A percentile compares a stretch with the other conserved stretches of the same genome.
Evolutionary conservation across 2,329 filamentous ascomycete species (phyloP).

Genomic region (Botryosphaeria dothidea): DNA sequence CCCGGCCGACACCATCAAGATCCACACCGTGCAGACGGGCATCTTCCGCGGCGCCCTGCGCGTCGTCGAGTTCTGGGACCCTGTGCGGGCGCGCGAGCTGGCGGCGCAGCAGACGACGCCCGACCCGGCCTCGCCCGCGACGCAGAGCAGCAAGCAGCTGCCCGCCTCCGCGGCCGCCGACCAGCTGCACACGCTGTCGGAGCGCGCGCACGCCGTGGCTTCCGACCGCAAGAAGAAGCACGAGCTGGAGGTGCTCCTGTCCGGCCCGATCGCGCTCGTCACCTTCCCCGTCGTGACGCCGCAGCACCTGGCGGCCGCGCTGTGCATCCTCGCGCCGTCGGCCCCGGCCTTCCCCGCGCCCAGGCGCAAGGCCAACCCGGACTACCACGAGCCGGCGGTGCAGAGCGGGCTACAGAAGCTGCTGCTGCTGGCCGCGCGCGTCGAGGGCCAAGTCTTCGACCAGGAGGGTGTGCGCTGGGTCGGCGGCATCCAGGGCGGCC

Average conservation of each 20-base stretch:
- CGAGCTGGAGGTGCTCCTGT: conserved; percentile 72
- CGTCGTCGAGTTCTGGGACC: conserved; percentile 76
- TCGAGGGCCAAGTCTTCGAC: conserved; percentile 86
- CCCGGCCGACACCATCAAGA: conserved; percentile 64
- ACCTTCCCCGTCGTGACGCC: conserved; percentile 83
- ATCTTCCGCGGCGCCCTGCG: conserved; percentile 85
- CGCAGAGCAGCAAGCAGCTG: conserved; percentile 35
- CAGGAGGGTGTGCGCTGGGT: conserved; percentile 69
- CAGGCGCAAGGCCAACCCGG: conserved; percentile 71
- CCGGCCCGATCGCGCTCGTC: conserved; percentile 78
- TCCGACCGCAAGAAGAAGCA: conserved; percentile 54
- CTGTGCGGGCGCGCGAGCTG: conserved; percentile 30
- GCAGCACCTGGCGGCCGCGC: conserved; percentile 75
- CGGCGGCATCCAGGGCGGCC: conserved; percentile 75
- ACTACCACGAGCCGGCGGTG: conserved; percentile 76
- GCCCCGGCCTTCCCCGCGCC: conserved; percentile 76
- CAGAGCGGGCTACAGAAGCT: conserved; percentile 86
- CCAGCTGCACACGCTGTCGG: conserved; percentile 62
- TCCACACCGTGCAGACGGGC: conserved; percentile 84
- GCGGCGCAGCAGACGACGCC: conserved; percentile 15
- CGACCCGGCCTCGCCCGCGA: conserved; percentile 33
- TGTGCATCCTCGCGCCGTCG: conserved; percentile 75
- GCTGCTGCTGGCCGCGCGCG: conserved; percentile 78
- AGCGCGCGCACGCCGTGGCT: conserved; percentile 53
- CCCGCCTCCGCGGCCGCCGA: conserved; percentile 31